These are phyloP conservation scores for Tolypocladium capitatum DNA, from an alignment of 2,329 filamentous ascomycete genomes.

Conservation along the genomic window DNA sequence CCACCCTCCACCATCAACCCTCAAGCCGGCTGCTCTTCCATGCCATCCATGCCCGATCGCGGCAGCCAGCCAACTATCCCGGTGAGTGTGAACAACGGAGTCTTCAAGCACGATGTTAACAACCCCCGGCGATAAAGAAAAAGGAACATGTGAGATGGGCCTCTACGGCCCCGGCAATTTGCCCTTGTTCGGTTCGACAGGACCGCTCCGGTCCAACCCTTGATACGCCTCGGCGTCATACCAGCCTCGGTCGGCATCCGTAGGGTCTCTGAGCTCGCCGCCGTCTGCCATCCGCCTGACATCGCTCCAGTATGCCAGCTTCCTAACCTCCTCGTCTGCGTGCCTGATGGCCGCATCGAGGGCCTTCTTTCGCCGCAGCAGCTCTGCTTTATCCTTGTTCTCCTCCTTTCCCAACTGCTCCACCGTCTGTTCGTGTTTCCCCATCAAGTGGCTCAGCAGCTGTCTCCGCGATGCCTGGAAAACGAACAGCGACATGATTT, in stretches of 20 bases:
- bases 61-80: background rate
- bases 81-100: background rate
- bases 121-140: background rate
- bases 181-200: slow-evolving; percentile 20
- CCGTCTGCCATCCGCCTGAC: slow-evolving; percentile 53
- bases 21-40: background rate
- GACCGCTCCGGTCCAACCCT: slow-evolving; percentile 41
- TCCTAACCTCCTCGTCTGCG: slow-evolving; percentile 68
- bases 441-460: slow-evolving; percentile 56
- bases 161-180: background rate
- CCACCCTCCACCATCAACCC: too few species aligned
- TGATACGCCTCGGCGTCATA: slow-evolving; percentile 29
- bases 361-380: slow-evolving; percentile 42
- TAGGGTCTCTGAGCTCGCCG: slow-evolving; percentile 31
- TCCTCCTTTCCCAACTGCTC: slow-evolving; percentile 24
- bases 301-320: slow-evolving; percentile 80
- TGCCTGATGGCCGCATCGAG: slow-evolving; percentile 62
- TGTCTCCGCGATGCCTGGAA: slow-evolving; percentile 79
- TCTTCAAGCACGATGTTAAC: too few species aligned
- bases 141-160: background rate
- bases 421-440: slow-evolving; percentile 34
- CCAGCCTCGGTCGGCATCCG: slow-evolving; percentile 22
- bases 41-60: background rate
- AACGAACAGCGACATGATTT: slow-evolving; percentile 75
- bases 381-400: slow-evolving; percentile 15